phyloP scores from a whole-genome alignment of 805 yeast species.

The Scheffersomyces amazonensis region DNA sequence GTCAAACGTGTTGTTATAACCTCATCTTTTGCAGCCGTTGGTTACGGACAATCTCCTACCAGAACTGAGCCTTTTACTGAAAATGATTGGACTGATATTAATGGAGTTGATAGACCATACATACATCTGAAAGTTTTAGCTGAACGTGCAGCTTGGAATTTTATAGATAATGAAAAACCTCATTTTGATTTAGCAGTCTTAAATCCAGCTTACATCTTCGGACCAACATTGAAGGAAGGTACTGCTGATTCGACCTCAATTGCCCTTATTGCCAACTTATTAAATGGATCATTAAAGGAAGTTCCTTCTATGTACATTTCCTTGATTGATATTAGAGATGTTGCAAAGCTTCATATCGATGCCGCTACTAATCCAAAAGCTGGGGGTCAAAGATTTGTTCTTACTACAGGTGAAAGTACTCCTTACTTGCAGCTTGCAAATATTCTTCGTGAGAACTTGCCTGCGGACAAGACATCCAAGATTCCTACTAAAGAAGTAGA shows the following conservation, averaged over 20 bases:
- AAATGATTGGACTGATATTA: background rate
- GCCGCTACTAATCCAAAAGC: slow-evolving; percentile 7
- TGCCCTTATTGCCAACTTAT: background rate
- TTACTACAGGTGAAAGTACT: background rate
- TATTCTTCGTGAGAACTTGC: background rate
- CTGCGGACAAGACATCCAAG: background rate
- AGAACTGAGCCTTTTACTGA: background rate
- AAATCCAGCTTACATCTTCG: background rate
- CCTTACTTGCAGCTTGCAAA: background rate
- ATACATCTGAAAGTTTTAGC: slow-evolving; percentile 6
- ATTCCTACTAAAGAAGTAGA: background rate
- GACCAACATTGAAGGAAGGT: slow-evolving; percentile 20
- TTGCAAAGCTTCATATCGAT: slow-evolving; percentile 12
- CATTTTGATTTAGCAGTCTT: background rate
- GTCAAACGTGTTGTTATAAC: slow-evolving; percentile 6
- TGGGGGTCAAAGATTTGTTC: background rate
- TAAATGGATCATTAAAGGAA: background rate
- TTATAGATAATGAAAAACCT: slow-evolving; percentile 6
- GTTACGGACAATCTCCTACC: background rate
- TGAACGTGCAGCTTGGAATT: slow-evolving; percentile 7
- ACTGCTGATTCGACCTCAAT: slow-evolving; percentile 13
- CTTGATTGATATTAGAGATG: slow-evolving; percentile 15
- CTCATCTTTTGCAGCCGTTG: slow-evolving; percentile 6
- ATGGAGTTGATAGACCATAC: slow-evolving; percentile 1
- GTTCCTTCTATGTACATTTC: slow-evolving; percentile 1